Evolutionary conservation across 257 asterid species (phyloP).

Genomic region (Solanum rostratum): DNA sequence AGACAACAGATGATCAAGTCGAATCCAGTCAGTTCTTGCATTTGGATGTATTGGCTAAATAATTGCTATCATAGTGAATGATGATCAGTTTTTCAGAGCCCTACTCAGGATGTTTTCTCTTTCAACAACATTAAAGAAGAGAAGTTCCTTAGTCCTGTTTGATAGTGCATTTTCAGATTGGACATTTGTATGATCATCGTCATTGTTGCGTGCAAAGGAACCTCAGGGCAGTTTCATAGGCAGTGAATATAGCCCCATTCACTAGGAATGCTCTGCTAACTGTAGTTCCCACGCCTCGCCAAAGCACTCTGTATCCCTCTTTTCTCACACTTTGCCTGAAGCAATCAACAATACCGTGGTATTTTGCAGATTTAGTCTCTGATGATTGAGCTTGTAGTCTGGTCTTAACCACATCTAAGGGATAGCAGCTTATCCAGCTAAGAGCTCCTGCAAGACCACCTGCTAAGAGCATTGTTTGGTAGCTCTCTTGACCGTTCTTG

Average conservation of each 20-base stretch:
- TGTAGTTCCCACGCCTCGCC: constrained; percentile 75
- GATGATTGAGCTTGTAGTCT: constrained; percentile 54
- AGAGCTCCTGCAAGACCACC: constrained; percentile 73
- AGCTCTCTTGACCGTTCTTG: constrained; percentile 31
- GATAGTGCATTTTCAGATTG: constrained; percentile 17
- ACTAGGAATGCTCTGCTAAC: constrained; percentile 62
- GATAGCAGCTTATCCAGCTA: constrained; percentile 76
- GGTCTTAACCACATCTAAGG: constrained; percentile 66
- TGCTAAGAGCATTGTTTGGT: constrained; percentile 54
- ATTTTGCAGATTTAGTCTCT: constrained; percentile 9
- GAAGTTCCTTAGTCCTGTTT: neutral
- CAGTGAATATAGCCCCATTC: constrained; percentile 60
- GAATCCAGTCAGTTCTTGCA: neutral
- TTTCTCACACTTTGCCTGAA: constrained; percentile 27
- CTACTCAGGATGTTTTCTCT: neutral
- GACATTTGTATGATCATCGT: constrained; percentile 8
- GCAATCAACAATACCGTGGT: constrained; percentile 48
- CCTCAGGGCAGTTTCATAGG: constrained; percentile 56
- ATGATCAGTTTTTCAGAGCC: neutral
- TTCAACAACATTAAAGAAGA: neutral
- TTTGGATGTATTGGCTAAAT: neutral
- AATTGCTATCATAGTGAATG: neutral
- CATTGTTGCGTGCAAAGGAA: constrained; percentile 16
- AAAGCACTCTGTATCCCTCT: constrained; percentile 50
- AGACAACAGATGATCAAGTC: neutral